These are phyloP conservation scores for Aquilaria yunnanensis DNA, from an alignment of 345 rosid genomes.

Conservation along the genomic window DNA sequence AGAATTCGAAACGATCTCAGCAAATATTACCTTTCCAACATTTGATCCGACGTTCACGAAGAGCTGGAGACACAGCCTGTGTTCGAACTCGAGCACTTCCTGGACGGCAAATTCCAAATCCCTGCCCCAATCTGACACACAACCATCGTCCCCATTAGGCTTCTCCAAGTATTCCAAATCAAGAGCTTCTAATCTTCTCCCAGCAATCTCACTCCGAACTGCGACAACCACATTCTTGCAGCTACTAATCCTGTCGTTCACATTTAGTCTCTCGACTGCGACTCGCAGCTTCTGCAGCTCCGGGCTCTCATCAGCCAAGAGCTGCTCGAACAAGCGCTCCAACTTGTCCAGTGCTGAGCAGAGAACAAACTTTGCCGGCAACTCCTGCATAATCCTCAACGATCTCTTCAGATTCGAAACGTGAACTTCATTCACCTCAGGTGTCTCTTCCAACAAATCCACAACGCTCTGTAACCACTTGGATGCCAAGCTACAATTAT, in stretches of 20 bases:
- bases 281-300: constrained; percentile 33
- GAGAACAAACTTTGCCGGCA: constrained; percentile 45
- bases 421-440: constrained; percentile 27
- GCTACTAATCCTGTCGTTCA: constrained; percentile 25
- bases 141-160: constrained; percentile 34
- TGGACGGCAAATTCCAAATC: constrained; percentile 48
- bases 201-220: constrained; percentile 31
- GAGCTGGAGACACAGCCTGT: constrained; percentile 39
- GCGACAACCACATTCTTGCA: constrained; percentile 32
- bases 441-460: constrained; percentile 38
- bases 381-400: constrained; percentile 29
- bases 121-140: constrained; percentile 48
- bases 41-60: constrained; percentile 29
- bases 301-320: constrained; percentile 29
- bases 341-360: constrained; percentile 39
- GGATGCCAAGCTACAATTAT: constrained; percentile 59
- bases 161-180: constrained; percentile 41
- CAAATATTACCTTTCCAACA: constrained; percentile 36
- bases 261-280: constrained; percentile 34
- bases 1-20: constrained; percentile 43
- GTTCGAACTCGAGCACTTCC: constrained; percentile 41
- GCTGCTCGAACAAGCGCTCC: constrained; percentile 38
- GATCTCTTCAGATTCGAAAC: constrained; percentile 33
- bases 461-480: constrained; percentile 60
- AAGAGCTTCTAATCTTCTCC: constrained; percentile 30